Base-by-base conservation (phyloP, 2,329 filamentous ascomycete genomes). In the Lasiodiplodia sp. region DNA sequence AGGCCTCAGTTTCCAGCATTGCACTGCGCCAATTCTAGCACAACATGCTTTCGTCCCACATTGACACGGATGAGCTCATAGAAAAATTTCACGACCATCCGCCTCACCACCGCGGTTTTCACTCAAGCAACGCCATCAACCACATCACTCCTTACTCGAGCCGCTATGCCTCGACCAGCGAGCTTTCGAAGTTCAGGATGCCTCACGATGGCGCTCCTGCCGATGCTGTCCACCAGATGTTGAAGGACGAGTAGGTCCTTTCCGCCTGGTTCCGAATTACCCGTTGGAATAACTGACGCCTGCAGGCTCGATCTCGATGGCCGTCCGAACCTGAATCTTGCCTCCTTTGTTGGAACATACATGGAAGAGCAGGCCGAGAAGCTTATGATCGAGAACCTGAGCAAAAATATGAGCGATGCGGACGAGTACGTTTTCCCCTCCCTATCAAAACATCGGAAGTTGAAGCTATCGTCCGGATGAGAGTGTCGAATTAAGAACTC, bases 361-460 rank as follows among this genome's bases (percentile, higher is more conserved):
- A 90, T 92, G 87, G 90, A 92, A 74, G 83, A 85, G 12, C 86
- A 91, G 72, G 90, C 88, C 6, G 84, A 87, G 68, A 81, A 87
- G 68, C 83, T 93, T 53, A 89, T 92, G 84, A 79, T 86, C 23
- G 89, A 92, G 72, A 91, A 92, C 69, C 78, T 92, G 52, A 84
- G 85, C 69, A 92, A 93, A 80, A 92, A 92, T 73, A 83, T 93
- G 78, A 86, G 88, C n/a, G 90, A 92, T 75, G 88, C 88, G 2
- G 90, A 81, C 63, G 79, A 81, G 60, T 81, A 81, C 56, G 44
- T 21, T 47, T 11, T 11, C 44, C n/a, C 18, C 44, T 47, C 16
- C 8, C 44, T 7, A 47, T n/a, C 12, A 28, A 28, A 4, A 28
- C 1, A 6, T 28, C 1, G 28, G 28, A 7, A 28, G 28, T 28